phyloP scores from a whole-genome alignment of 1,139 yeast species.

The Geotrichum klebahnii region DNA sequence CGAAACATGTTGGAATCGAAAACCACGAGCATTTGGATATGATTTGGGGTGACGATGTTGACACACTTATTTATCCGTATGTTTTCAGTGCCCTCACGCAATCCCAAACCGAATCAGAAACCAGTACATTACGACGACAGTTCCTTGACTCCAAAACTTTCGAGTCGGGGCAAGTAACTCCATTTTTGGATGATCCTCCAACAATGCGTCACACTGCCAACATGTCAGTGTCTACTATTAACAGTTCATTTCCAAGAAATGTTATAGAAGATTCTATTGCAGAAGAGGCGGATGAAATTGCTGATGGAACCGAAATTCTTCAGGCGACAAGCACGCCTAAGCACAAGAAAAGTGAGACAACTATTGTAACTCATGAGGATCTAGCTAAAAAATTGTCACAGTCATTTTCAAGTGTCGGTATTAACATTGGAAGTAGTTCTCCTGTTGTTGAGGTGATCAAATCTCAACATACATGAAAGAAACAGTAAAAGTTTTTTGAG shows the following conservation, averaged over 20 bases:
- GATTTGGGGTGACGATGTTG: constrained; percentile 77
- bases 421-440: constrained; percentile 18
- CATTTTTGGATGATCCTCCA: neutral
- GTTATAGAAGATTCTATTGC: neutral
- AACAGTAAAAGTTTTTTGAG: neutral
- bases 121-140: neutral
- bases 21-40: constrained; percentile 82
- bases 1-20: constrained; percentile 47
- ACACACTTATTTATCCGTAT: constrained; percentile 50
- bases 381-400: constrained; percentile 8
- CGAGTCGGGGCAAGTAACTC: neutral
- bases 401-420: constrained; percentile 18
- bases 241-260: neutral
- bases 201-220: neutral
- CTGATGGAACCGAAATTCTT: neutral
- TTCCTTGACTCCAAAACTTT: neutral
- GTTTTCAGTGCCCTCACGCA: constrained; percentile 40
- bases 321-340: constrained; percentile 7
- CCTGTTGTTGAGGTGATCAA: constrained; percentile 20
- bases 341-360: neutral
- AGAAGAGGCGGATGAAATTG: neutral
- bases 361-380: constrained; percentile 1
- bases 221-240: constrained; percentile 10
- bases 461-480: neutral
- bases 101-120: neutral